Conservation (phyloP, 192 early-diverging fungal genomes). For the Gonapodya prolifera region DNA sequence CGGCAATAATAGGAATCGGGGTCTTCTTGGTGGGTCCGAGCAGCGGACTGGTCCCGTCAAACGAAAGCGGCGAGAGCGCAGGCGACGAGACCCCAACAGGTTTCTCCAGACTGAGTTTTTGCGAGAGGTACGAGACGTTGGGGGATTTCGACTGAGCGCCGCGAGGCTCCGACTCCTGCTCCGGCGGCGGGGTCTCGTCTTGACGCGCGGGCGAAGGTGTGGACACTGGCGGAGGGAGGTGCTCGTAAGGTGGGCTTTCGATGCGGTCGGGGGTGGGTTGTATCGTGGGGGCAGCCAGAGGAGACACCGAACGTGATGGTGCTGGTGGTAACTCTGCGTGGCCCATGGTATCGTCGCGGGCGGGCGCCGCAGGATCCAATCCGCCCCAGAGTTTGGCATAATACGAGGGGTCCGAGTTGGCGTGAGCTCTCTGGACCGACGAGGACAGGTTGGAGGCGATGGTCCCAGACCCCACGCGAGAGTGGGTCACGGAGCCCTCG, state of each 20-base stretch:
- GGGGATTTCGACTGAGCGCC: neutral
- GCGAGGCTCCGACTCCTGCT: neutral
- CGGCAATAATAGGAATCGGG: neutral
- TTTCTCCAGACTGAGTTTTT: neutral
- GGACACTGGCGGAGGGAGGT: neutral
- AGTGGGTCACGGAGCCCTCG: too few species aligned
- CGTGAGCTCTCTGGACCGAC: neutral
- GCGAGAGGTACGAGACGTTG: neutral
- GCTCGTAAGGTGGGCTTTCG: neutral
- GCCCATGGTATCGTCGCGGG: too few species aligned
- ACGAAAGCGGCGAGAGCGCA: neutral
- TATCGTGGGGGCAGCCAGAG: too few species aligned
- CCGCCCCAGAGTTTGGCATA: too few species aligned
- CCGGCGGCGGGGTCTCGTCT: too few species aligned
- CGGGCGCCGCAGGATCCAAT: too few species aligned
- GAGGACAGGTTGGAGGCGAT: neutral
- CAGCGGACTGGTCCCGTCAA: neutral
- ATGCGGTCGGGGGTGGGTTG: too few species aligned
- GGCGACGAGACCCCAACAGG: neutral
- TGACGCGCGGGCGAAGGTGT: neutral
- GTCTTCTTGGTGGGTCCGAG: neutral
- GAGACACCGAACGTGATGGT: too few species aligned
- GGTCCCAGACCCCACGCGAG: neutral
- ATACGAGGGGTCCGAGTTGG: neutral
- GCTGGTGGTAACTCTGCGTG: too few species aligned